phyloP scores from a whole-genome alignment of 2,329 filamentous ascomycete genomes.

The Rhynchosporium secalis region DNA sequence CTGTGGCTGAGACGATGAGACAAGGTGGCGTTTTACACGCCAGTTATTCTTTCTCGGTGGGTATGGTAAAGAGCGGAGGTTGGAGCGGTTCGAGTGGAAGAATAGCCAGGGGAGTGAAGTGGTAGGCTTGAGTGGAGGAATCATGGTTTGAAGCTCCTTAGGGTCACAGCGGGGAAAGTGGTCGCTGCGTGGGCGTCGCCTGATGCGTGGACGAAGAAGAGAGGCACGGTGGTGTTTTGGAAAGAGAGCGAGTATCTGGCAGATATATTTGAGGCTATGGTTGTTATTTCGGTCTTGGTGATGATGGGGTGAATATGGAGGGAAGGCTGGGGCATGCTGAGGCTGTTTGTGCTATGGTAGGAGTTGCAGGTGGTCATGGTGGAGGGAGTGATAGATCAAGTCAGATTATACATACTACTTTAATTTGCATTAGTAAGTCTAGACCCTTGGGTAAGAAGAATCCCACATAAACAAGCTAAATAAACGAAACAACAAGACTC shows the following conservation, averaged over 20 bases:
- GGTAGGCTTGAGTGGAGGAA: slow-evolving; percentile 17
- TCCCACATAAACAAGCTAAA: too few relatives aligned
- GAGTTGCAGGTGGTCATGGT: neutral
- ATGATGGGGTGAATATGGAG: slow-evolving; percentile 25
- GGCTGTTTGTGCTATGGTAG: neutral
- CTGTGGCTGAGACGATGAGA: neutral
- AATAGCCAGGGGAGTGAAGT: slow-evolving; percentile 24
- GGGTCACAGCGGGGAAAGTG: slow-evolving; percentile 21
- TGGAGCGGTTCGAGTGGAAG: slow-evolving; percentile 29
- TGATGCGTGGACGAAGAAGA: slow-evolving; percentile 22
- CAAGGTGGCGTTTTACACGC: neutral
- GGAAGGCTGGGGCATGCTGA: slow-evolving; percentile 2
- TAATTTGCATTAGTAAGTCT: too few relatives aligned
- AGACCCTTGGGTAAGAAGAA: too few relatives aligned
- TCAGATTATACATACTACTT: too few relatives aligned
- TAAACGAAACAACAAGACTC: too few relatives aligned
- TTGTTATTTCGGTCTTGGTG: slow-evolving; percentile 22
- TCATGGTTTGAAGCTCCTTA: slow-evolving; percentile 28
- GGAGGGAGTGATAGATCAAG: neutral
- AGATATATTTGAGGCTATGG: slow-evolving; percentile 23
- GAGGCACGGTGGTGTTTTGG: slow-evolving; percentile 30
- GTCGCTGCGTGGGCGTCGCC: slow-evolving; percentile 28
- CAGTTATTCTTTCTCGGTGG: neutral
- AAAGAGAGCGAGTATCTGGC: slow-evolving; percentile 22
- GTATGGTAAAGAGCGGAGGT: neutral